Evolutionary conservation across 257 asterid genomes (phyloP).

Genomic region (Nicotiana knightiana): DNA sequence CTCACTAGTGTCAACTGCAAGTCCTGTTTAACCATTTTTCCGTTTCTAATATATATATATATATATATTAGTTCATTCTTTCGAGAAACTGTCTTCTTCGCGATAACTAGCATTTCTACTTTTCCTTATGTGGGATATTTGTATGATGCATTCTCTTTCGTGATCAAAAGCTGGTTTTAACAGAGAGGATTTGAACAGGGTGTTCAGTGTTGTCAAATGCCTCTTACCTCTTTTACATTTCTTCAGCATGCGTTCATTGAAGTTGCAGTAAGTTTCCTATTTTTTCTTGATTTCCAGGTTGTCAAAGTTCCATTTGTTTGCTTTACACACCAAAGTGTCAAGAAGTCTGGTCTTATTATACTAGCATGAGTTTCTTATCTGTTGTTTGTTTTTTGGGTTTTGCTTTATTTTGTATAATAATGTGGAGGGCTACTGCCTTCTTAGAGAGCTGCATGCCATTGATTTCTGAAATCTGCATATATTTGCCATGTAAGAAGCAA

Average conservation of each 20-base stretch:
- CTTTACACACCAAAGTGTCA: not conserved
- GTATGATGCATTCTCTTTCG: not conserved
- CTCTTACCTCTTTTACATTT: not conserved
- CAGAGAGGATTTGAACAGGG: not conserved
- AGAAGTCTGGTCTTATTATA: no score
- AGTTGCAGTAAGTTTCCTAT: not conserved
- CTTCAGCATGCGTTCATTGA: not conserved
- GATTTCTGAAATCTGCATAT: not conserved
- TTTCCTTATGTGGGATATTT: not conserved
- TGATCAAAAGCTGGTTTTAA: not conserved
- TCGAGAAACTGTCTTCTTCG: not conserved
- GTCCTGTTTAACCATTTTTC: conserved; percentile 1
- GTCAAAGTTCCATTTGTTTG: not conserved
- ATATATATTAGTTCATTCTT: not conserved
- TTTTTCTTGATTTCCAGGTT: not conserved
- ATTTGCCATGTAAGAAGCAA: not conserved
- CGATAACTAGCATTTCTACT: not conserved
- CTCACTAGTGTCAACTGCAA: not conserved
- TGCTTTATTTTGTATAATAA: not conserved
- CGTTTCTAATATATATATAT: not conserved
- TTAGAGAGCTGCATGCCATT: not conserved
- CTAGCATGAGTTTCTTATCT: not conserved
- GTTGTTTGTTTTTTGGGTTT: not conserved
- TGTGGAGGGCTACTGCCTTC: not conserved
- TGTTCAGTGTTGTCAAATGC: not conserved